Conservation (phyloP, 2,329 filamentous ascomycete species). For the Cercospora sesami region DNA sequence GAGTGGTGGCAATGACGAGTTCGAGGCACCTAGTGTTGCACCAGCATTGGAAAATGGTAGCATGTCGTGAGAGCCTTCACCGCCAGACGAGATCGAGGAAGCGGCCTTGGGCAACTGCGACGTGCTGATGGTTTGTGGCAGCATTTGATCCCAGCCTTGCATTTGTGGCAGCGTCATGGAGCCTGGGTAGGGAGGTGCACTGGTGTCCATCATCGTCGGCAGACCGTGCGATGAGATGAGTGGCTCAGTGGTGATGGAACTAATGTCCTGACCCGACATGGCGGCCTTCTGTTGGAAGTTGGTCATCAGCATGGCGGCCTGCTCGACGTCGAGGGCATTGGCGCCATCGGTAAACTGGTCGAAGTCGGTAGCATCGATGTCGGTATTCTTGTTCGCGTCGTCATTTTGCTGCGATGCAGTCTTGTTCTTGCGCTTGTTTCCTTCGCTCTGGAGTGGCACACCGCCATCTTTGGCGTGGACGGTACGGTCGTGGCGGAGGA, state of each 20-base stretch:
- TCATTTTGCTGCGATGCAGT: conserved; percentile 17
- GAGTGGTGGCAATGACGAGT: conserved; percentile 62
- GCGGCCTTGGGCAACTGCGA: conserved; percentile 68
- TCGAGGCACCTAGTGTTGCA: conserved; percentile 26
- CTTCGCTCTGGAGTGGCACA: conserved; percentile 88
- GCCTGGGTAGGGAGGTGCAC: conserved; percentile 65
- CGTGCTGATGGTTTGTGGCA: conserved; percentile 62
- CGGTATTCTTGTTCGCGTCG: conserved; percentile 63
- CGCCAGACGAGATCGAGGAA: conserved; percentile 60
- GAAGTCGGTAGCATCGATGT: conserved; percentile 80
- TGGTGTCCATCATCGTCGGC: conserved; percentile 72
- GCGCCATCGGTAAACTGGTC: conserved; percentile 91
- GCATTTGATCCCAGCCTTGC: conserved; percentile 82
- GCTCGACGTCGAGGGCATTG: conserved; percentile 94
- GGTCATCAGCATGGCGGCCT: conserved; percentile 96
- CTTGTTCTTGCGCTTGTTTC: conserved; percentile 67
- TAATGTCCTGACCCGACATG: conserved; percentile 66
- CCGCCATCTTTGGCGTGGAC: conserved; percentile 98
- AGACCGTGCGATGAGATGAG: conserved; percentile 71
- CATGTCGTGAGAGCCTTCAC: conserved; percentile 46
- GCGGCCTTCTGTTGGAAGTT: conserved; percentile 91
- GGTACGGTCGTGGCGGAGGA: conserved; percentile 94
- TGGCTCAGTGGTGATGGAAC: conserved; percentile 58
- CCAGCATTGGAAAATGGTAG: conserved; percentile 50
- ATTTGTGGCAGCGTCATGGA: conserved; percentile 81